These are phyloP conservation scores for Zanthoxylum bungeanum DNA, from an alignment of 345 rosid genomes.

Conservation along the genomic window DNA sequence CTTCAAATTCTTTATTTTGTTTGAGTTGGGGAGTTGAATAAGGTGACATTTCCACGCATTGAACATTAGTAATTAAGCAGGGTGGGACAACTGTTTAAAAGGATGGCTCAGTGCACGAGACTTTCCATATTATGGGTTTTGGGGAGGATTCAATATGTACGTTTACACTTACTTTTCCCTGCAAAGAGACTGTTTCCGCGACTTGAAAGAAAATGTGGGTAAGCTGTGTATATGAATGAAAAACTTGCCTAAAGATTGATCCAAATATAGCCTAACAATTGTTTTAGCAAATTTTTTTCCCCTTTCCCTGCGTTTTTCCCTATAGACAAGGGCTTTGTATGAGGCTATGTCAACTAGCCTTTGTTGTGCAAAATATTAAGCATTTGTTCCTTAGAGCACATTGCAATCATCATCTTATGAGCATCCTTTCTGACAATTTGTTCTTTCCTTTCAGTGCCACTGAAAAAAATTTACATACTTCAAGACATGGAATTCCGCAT, in stretches of 20 bases:
- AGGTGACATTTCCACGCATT: neutral
- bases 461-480: constrained; percentile 43
- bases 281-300: neutral
- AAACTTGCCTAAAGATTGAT: neutral
- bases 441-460: constrained; percentile 53
- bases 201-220: too few species aligned
- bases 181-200: too few species aligned
- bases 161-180: too few species aligned
- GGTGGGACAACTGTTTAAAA: neutral
- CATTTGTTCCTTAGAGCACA: neutral
- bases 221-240: neutral
- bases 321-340: neutral
- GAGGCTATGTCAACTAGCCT: neutral
- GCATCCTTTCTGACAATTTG: constrained; percentile 7
- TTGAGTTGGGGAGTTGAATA: neutral
- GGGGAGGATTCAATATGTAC: too few species aligned
- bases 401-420: neutral
- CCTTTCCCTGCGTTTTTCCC: neutral
- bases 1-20: constrained; percentile 2
- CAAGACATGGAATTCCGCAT: constrained; percentile 30
- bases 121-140: too few species aligned
- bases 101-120: too few species aligned
- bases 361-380: neutral
- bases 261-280: neutral
- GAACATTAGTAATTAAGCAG: neutral